A percentile compares a stretch with the other conserved stretches of the same genome.
phyloP scores from a whole-genome alignment of 2,329 filamentous ascomycete genomes.

The Scedosporium boydii region DNA sequence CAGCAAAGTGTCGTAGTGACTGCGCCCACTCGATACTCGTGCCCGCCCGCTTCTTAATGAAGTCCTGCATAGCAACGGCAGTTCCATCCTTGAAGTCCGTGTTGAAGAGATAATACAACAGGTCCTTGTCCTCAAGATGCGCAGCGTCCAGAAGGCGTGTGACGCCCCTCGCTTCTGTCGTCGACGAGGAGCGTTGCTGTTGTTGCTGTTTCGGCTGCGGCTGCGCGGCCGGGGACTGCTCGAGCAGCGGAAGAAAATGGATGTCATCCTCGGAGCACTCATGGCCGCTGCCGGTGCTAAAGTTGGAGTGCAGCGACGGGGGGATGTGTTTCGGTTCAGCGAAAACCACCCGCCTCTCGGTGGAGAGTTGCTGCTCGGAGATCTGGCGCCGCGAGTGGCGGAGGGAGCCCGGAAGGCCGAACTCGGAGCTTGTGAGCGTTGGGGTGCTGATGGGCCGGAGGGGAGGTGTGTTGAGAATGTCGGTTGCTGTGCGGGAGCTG shows the following conservation, averaged over 20 bases:
- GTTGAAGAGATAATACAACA: conserved; percentile 30
- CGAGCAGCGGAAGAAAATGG: conserved; percentile 11
- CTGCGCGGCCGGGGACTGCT: background rate
- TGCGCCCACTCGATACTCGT: conserved; percentile 21
- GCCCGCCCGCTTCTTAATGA: conserved; percentile 19
- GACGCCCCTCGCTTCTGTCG: background rate
- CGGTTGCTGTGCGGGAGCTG: conserved; percentile 8
- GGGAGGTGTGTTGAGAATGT: conserved; percentile 18
- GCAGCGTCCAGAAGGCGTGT: conserved; percentile 2
- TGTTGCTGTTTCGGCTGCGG: background rate
- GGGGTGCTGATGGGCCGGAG: conserved; percentile 15
- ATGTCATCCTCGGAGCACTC: conserved; percentile 8
- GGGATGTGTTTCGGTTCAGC: conserved; percentile 8
- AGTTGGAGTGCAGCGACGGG: conserved; percentile 11
- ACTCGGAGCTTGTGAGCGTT: conserved; percentile 2
- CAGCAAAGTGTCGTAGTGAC: conserved; percentile 23
- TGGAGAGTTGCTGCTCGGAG: background rate
- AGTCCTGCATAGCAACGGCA: conserved; percentile 26
- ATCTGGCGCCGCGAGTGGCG: background rate
- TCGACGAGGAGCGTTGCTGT: background rate
- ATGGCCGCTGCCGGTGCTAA: background rate
- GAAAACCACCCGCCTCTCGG: too few relatives aligned
- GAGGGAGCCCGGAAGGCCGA: background rate
- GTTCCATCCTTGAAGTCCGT: conserved; percentile 31
- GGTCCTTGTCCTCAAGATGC: conserved; percentile 28